Conservation (phyloP, 2,329 filamentous ascomycete species). For the Hypoxylon sp. region DNA sequence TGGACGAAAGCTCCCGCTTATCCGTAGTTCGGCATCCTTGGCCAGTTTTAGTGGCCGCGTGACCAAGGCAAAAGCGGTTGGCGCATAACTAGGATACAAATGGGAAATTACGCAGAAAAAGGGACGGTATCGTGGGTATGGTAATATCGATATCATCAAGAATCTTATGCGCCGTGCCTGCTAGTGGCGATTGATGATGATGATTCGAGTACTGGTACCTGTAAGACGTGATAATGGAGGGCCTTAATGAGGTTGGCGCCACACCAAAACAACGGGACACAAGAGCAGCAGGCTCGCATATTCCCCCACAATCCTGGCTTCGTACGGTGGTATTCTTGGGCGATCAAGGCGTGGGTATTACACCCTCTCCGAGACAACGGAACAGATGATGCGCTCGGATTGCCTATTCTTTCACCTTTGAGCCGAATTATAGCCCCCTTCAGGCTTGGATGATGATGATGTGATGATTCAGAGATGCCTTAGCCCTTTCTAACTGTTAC, state of each 20-base stretch:
- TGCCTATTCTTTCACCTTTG: slow-evolving; percentile 39
- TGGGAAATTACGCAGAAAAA: slow-evolving; percentile 33
- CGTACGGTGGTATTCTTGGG: slow-evolving; percentile 25
- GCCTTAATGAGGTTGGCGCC: slow-evolving; percentile 16
- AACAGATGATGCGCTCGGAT: slow-evolving; percentile 38
- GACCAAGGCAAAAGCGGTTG: slow-evolving; percentile 41
- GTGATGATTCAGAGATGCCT: slow-evolving; percentile 26
- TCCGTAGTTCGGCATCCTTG: slow-evolving; percentile 36
- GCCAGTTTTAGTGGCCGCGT: slow-evolving; percentile 43
- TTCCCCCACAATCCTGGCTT: slow-evolving; percentile 40
- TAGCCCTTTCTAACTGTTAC: slow-evolving; percentile 36
- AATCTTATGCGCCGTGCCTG: slow-evolving; percentile 23
- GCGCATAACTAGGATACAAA: slow-evolving; percentile 35
- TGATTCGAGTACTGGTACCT: slow-evolving; percentile 41
- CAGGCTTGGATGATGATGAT: slow-evolving; percentile 21
- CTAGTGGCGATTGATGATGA: slow-evolving; percentile 21
- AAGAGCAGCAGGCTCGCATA: slow-evolving; percentile 33
- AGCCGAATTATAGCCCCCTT: slow-evolving; percentile 22
- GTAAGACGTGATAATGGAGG: slow-evolving; percentile 30
- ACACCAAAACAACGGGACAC: slow-evolving; percentile 30
- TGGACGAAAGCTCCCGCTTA: slow-evolving; percentile 39
- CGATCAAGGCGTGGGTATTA: slow-evolving; percentile 32
- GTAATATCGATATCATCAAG: slow-evolving; percentile 31
- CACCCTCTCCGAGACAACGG: slow-evolving; percentile 32
- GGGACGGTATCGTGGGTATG: slow-evolving; percentile 19